These are phyloP conservation scores for Daldinia sp. DNA, from an alignment of 2,329 filamentous ascomycete species.

Conservation along the genomic window DNA sequence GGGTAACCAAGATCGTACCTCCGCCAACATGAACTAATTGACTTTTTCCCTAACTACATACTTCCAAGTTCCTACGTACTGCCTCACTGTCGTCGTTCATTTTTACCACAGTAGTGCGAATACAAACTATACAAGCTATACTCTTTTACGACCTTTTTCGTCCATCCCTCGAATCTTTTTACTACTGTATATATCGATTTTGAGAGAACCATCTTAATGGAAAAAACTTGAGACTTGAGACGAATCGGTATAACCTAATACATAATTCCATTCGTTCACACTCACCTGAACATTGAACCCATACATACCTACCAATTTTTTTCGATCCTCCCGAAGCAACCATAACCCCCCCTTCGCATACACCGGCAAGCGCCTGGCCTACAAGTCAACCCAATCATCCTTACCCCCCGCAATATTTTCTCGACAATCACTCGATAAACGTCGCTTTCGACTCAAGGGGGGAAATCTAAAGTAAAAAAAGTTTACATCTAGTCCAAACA, in stretches of 20 bases:
- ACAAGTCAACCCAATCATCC: conserved; percentile 44
- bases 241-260: conserved; percentile 24
- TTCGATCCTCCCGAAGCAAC: conserved; percentile 35
- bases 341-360: conserved; percentile 39
- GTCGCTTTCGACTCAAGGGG: conserved; percentile 21
- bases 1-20: conserved; percentile 28
- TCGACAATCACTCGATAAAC: conserved; percentile 37
- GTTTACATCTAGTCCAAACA: conserved; percentile 40
- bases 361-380: conserved; percentile 45
- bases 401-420: conserved; percentile 39
- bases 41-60: not conserved
- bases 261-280: conserved; percentile 24
- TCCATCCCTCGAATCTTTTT: conserved; percentile 1
- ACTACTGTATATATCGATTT: conserved; percentile 13
- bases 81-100: conserved; percentile 37
- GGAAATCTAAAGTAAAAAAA: conserved; percentile 8
- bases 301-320: conserved; percentile 20
- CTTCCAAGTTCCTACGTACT: not conserved
- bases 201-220: conserved; percentile 1
- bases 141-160: not conserved
- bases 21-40: conserved; percentile 6
- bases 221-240: conserved; percentile 5
- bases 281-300: conserved; percentile 1
- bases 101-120: conserved; percentile 18
- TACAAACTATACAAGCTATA: conserved; percentile 17